Evolutionary conservation across 129 eudicot species (phyloP).

Genomic region (Logfia minima): DNA sequence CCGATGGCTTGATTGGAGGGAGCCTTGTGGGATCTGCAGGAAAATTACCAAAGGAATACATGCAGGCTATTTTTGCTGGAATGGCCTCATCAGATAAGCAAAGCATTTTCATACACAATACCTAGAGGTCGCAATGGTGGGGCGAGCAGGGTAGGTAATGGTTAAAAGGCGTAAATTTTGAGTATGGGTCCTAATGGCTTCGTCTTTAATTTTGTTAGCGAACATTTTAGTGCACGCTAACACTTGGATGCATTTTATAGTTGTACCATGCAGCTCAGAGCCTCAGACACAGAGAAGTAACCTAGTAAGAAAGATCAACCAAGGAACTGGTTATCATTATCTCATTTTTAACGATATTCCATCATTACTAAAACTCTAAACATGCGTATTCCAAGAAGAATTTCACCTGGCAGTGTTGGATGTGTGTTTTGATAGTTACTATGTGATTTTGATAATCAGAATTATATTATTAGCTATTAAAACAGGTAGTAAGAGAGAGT

Average conservation of each 20-base stretch:
- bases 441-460: background rate
- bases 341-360: background rate
- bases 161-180: background rate
- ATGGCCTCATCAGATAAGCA: constrained; percentile 83
- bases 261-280: background rate
- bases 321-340: background rate
- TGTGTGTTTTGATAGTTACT: background rate
- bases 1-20: constrained; percentile 79
- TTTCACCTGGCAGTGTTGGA: background rate
- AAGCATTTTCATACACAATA: background rate
- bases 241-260: background rate
- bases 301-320: background rate
- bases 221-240: background rate
- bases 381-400: background rate
- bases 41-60: constrained; percentile 74
- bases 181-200: background rate
- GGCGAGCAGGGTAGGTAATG: background rate
- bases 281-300: background rate
- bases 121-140: background rate
- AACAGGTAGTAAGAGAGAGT: background rate
- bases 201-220: background rate
- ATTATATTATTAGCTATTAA: background rate
- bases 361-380: background rate
- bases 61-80: constrained; percentile 97
- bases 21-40: constrained; percentile 84